Evolutionary conservation across 2,329 filamentous ascomycete genomes (phyloP), one percentile per base, ranked within the genome.

Genomic region (Cryphonectria carpinicola): DNA sequence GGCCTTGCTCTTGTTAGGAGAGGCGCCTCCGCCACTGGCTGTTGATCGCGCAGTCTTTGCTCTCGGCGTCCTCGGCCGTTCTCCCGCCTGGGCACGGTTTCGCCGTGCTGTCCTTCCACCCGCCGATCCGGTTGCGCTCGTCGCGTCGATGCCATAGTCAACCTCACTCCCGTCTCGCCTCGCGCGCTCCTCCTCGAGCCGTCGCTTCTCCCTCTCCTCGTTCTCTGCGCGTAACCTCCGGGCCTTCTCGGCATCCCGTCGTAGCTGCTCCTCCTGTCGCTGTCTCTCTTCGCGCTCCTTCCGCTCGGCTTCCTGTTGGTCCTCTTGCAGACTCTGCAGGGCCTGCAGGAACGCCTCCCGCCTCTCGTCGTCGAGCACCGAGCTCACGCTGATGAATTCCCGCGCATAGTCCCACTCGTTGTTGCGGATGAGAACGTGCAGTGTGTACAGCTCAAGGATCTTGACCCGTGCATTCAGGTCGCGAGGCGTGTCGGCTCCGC

Each of bases 331-430:
- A 67, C 89, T 91, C 78, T 97, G 90, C 22, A 98, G 85, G 5
- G 95, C 95, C 76, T 95, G 92, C 22, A 97, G 82, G 79, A 98
- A 98, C 0, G 93, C 91, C 76, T 98, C 94, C 73, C 93, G 90
- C 61, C 93, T 89, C 82, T 98, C 96, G 67, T 98, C 95, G 79
- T 98, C 95, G 1, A 99, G 86, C 37, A 97, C 89, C 63, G 95
- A 90, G 79, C 91, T 96, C 77, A 94, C 89, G 76, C 87, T 89
- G 77, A 98, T 97, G 80, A 98, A 98, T 76, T 97, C 93, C 71
- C 90, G 89, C 4, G 96, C 94, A 76, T 98, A 98, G 71, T 97
- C 93, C 96, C 96, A 99, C 82, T 98, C 94, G 69, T 93, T 90
- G 76, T 98, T 98, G 67, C 94, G 88, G 6, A 95, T 90, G n/a